Evolutionary conservation across 345 rosid species (phyloP), one percentile per base, ranked within the genome.

Genomic region (Melaleuca quinquenervia): DNA sequence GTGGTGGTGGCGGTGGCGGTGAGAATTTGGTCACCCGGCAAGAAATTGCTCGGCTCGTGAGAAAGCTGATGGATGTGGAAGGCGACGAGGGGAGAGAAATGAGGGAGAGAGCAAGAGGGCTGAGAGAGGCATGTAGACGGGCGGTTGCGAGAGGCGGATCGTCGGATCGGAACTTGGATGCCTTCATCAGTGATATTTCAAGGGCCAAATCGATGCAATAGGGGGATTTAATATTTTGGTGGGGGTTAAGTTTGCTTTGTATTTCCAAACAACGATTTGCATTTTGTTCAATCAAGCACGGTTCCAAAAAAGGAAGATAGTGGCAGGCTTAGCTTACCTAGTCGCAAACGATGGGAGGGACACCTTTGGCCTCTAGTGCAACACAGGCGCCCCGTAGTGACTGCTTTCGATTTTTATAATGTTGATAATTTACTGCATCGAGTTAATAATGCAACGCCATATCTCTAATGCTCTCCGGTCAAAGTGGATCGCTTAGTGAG

Each of bases 121-220:
- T 91, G 36, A 58, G 84, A 78, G 84, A 76, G 52, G 41, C 49
- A 11, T 90, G 91, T 56, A 13, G 56, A 44, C 9, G 9, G 44
- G 93, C 93, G 22, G 58, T 89, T 51, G 84, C 41, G 7, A 44
- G 58, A 24, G 92, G 86, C 54, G 92, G 92, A 22, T 86, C 89
- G 18, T 90, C 88, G 24, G 87, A 83, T 7, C 58, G 16, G 49
- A 60, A 88, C 82, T 36, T 90, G 24, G 86, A 87, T 70, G 83
- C 83, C 49, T 90, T 90, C 87, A 84, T 90, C 32, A 58, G 87
- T 18, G 88, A 50, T 83, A 62, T 86, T 8, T 18, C 48, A 18
- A 36, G 78, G 78, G 78, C 78, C 12, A 24, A 32, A 70, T 70
- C 48, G 32, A 70, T 70, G 48, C 78, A 3, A 15, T 15, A 3